Evolutionary conservation across 768 basidiomycete genomes (phyloP).

Genomic region (Mycena amicta): DNA sequence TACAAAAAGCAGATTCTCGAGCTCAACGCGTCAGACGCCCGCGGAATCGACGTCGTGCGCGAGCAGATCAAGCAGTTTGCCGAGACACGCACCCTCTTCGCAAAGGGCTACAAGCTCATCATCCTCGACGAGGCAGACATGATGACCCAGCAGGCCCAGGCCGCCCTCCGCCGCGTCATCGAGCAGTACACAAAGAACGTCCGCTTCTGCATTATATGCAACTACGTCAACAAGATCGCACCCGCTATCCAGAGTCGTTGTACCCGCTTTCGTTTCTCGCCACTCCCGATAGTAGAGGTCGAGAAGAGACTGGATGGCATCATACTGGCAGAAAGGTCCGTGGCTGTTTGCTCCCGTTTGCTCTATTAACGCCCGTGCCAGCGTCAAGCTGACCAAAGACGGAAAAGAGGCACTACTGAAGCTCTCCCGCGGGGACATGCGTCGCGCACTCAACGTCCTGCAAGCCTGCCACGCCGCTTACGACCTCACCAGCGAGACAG

Average conservation of each 20-base stretch:
- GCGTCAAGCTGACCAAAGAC: constrained; percentile 83
- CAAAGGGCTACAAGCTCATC: constrained; percentile 96
- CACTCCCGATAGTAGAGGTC: constrained; percentile 82
- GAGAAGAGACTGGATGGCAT: constrained; percentile 80
- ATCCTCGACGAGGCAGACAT: constrained; percentile 99
- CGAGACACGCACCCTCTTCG: constrained; percentile 87
- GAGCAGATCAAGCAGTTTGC: constrained; percentile 99
- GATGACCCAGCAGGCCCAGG: constrained; percentile 99
- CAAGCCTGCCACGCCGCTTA: constrained; percentile 99
- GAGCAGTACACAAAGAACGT: constrained; percentile 99
- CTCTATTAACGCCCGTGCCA: constrained; percentile 32
- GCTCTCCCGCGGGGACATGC: constrained; percentile 97
- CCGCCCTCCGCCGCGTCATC: constrained; percentile 94
- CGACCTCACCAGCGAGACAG: constrained; percentile 81
- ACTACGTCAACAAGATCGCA: constrained; percentile 99
- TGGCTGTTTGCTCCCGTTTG: constrained; percentile 1
- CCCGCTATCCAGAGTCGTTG: constrained; percentile 99
- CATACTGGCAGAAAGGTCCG: constrained; percentile 82
- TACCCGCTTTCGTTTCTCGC: constrained; percentile 96
- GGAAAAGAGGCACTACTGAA: constrained; percentile 90
- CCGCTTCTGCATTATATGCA: constrained; percentile 99
- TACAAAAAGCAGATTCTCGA: constrained; percentile 94
- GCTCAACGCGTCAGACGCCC: constrained; percentile 98
- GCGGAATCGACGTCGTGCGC: constrained; percentile 97
- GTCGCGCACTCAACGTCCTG: constrained; percentile 91